Conservation (phyloP, 2,329 filamentous ascomycete genomes). For the Boeremia lycopersici region DNA sequence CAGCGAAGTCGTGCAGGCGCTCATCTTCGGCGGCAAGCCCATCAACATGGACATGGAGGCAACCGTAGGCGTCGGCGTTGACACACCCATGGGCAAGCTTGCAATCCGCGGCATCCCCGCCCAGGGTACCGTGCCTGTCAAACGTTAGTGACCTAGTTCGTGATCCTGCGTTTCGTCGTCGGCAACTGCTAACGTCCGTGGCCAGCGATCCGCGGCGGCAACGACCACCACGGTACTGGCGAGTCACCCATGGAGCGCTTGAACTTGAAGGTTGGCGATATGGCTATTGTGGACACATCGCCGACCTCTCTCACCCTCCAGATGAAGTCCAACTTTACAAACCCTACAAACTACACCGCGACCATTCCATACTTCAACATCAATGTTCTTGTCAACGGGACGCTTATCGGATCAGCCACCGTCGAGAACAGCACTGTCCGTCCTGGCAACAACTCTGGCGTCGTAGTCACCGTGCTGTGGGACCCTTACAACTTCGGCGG, state of each 20-base stretch:
- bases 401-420: constrained; percentile 75
- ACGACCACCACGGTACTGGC: constrained; percentile 46
- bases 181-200: constrained; percentile 40
- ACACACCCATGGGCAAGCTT: constrained; percentile 81
- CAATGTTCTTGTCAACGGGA: constrained; percentile 74
- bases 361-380: constrained; percentile 80
- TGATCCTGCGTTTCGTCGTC: constrained; percentile 31
- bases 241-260: constrained; percentile 58
- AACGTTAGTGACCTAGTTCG: constrained; percentile 78
- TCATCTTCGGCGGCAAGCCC: constrained; percentile 74
- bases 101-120: constrained; percentile 81
- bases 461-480: constrained; percentile 74
- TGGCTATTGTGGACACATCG: constrained; percentile 76
- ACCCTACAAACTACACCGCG: constrained; percentile 86
- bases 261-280: constrained; percentile 69
- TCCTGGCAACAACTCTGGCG: constrained; percentile 73
- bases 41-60: constrained; percentile 79
- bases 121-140: constrained; percentile 84
- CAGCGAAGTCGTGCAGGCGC: constrained; percentile 76
- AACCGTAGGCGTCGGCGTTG: constrained; percentile 79
- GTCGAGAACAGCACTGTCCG: constrained; percentile 67
- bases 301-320: constrained; percentile 72
- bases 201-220: constrained; percentile 47
- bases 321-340: constrained; percentile 81
- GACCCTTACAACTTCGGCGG: constrained; percentile 70